Conservation (phyloP, 805 yeast species). For the Wickerhamiella alocasiicola region DNA sequence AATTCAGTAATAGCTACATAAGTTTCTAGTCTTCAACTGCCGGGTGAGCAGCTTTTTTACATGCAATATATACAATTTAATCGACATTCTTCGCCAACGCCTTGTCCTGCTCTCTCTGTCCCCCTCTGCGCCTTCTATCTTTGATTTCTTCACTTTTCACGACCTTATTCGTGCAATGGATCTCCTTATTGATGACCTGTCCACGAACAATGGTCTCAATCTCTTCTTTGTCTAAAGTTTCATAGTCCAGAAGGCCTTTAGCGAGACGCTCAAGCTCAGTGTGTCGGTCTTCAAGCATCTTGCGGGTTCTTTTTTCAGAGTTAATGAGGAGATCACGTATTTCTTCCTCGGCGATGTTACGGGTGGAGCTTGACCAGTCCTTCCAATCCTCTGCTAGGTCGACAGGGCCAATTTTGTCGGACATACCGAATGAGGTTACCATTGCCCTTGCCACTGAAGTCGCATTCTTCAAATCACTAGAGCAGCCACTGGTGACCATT, state of each 20-base stretch:
- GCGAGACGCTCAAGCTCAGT: slow-evolving; percentile 78
- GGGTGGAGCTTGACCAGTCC: slow-evolving; percentile 79
- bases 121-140: slow-evolving; percentile 16
- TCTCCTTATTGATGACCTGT: slow-evolving; percentile 48
- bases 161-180: slow-evolving; percentile 65
- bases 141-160: slow-evolving; percentile 35
- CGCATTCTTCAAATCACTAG: slow-evolving; percentile 80
- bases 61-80: too few relatives aligned
- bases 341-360: slow-evolving; percentile 88
- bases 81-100: too few relatives aligned
- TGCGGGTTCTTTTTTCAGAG: slow-evolving; percentile 71
- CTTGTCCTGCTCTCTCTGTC: too few relatives aligned
- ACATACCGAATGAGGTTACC: slow-evolving; percentile 97
- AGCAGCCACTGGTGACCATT: slow-evolving; percentile 90
- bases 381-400: slow-evolving; percentile 84
- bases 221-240: slow-evolving; percentile 82
- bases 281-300: slow-evolving; percentile 45
- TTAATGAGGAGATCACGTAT: slow-evolving; percentile 61
- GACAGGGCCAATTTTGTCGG: slow-evolving; percentile 85
- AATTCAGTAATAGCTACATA: too few relatives aligned
- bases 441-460: slow-evolving; percentile 89
- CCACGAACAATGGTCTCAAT: slow-evolving; percentile 79
- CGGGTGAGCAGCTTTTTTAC: too few relatives aligned
- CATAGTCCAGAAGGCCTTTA: slow-evolving; percentile 86
- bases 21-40: too few relatives aligned